Conservation (phyloP, 179 eudicot species). For the Silene vulgaris region DNA sequence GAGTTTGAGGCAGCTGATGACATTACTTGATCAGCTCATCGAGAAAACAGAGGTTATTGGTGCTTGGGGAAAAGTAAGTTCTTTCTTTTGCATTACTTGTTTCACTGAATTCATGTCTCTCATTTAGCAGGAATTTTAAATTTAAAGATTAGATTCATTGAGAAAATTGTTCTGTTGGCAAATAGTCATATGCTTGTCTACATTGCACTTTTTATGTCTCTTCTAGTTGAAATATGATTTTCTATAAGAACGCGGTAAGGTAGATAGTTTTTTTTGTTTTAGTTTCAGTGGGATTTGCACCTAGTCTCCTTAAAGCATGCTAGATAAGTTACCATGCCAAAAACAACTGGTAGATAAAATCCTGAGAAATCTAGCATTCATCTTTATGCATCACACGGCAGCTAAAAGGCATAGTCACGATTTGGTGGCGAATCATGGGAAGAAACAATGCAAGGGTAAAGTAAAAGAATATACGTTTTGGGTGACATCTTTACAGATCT, state of each 20-base stretch:
- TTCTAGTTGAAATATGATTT: background rate
- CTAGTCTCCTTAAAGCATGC: no score
- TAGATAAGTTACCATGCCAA: no score
- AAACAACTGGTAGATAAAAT: no score
- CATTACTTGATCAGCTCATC: conserved; percentile 64
- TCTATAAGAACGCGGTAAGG: background rate
- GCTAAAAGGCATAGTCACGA: background rate
- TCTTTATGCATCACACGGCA: background rate
- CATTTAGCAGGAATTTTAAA: background rate
- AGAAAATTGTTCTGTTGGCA: no score
- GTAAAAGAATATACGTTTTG: background rate
- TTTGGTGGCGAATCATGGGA: background rate
- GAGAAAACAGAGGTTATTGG: conserved; percentile 55
- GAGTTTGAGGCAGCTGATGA: conserved; percentile 53
- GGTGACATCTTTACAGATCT: background rate
- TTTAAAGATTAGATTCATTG: background rate
- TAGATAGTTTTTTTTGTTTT: background rate
- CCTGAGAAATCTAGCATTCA: no score
- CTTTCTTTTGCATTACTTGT: background rate
- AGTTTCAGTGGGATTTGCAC: background rate
- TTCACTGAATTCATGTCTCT: conserved; percentile 2
- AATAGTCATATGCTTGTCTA: background rate
- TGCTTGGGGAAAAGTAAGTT: conserved; percentile 68
- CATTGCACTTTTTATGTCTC: background rate
- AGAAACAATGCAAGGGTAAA: background rate